A percentile compares a stretch with the other conserved stretches of the same genome.
Conservation (phyloP, 2,329 filamentous ascomycete species). For the Xylariaceae sp. region DNA sequence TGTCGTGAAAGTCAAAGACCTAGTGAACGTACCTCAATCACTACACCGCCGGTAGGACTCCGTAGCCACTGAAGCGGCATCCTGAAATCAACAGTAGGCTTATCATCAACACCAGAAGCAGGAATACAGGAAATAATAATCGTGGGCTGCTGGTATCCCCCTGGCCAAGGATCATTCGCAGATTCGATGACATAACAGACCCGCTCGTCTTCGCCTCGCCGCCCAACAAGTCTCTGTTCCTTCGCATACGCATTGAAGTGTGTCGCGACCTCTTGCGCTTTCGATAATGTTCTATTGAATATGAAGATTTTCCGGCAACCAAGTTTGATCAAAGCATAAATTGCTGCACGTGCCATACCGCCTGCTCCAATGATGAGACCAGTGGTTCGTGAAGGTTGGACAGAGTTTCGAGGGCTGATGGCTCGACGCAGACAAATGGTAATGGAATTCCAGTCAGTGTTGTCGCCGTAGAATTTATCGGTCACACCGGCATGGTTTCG, state of each 20-base stretch:
- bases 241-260: conserved; percentile 67
- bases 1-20: neutral
- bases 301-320: conserved; percentile 76
- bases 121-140: conserved; percentile 77
- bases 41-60: conserved; percentile 74
- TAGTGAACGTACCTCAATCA: conserved; percentile 60
- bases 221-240: conserved; percentile 39
- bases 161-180: conserved; percentile 67
- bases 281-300: conserved; percentile 68
- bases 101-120: conserved; percentile 64
- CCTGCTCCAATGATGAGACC: conserved; percentile 66
- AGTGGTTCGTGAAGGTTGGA: conserved; percentile 58
- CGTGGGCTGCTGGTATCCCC: conserved; percentile 65
- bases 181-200: conserved; percentile 63
- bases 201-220: conserved; percentile 45
- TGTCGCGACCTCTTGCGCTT: conserved; percentile 65
- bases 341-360: conserved; percentile 75
- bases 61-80: conserved; percentile 72
- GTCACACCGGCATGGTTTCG: conserved; percentile 67
- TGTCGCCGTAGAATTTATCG: conserved; percentile 71
- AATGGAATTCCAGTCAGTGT: conserved; percentile 73
- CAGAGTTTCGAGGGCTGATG: conserved; percentile 70
- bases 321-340: conserved; percentile 75
- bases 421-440: conserved; percentile 66
- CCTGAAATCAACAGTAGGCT: conserved; percentile 69